A percentile compares a stretch with the other conserved stretches of the same genome.
phyloP scores from a whole-genome alignment of 345 rosid species.

The Litchi chinensis region DNA sequence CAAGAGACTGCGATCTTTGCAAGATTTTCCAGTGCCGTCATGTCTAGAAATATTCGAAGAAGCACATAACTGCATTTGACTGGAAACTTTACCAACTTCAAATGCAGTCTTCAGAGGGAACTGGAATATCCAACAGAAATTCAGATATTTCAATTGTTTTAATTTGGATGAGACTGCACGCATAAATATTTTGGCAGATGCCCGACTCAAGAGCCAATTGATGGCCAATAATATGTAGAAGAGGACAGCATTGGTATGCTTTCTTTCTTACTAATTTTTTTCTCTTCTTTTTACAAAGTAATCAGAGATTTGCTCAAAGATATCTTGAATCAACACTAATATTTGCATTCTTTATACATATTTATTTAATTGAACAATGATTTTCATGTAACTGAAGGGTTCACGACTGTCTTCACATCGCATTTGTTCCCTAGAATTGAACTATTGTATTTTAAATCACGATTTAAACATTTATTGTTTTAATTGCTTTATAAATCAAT shows the following conservation, averaged over 20 bases:
- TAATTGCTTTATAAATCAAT: no score
- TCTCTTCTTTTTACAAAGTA: no score
- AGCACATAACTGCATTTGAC: not conserved
- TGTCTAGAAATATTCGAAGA: not conserved
- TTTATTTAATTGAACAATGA: not conserved
- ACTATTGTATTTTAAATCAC: no score
- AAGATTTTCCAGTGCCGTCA: not conserved
- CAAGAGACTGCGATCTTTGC: not conserved
- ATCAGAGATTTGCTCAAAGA: no score
- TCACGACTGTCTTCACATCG: not conserved
- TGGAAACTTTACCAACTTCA: not conserved
- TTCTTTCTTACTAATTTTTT: no score
- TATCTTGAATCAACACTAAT: no score
- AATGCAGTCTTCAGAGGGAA: not conserved
- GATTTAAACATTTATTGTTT: no score
- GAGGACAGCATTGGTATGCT: not conserved
- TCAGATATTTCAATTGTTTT: not conserved
- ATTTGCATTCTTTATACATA: not conserved
- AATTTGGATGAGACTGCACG: not conserved
- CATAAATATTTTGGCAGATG: not conserved
- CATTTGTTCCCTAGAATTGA: not conserved
- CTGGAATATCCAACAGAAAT: not conserved
- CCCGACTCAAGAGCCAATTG: not conserved
- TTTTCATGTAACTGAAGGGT: not conserved
- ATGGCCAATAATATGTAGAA: conserved; percentile 4